Conservation (phyloP, 352 stramenopile genomes). For the Phytophthora meadii region DNA sequence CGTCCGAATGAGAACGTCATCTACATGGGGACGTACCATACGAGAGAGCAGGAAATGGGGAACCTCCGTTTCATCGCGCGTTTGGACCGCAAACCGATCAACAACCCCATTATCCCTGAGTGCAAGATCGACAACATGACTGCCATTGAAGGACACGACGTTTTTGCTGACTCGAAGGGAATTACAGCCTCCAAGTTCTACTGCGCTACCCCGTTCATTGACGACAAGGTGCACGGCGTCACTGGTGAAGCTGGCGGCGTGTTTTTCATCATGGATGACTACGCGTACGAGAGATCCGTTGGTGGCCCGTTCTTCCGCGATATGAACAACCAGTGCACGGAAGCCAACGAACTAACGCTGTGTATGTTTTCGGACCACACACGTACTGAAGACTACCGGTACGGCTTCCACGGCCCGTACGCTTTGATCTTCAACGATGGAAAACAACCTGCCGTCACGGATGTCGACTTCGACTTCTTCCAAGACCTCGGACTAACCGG, state of each 20-base stretch:
- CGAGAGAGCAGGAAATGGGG: conserved; percentile 34
- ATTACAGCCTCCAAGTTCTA: conserved; percentile 54
- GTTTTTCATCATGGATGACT: conserved; percentile 59
- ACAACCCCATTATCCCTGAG: conserved; percentile 36
- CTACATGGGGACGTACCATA: conserved; percentile 71
- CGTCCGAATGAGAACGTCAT: conserved; percentile 56
- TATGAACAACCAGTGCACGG: conserved; percentile 67
- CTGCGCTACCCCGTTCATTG: conserved; percentile 46
- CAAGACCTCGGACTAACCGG: conserved; percentile 48
- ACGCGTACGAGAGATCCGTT: conserved; percentile 57
- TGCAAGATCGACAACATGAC: conserved; percentile 46
- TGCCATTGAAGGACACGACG: conserved; percentile 55
- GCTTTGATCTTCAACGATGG: conserved; percentile 55
- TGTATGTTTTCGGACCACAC: conserved; percentile 75
- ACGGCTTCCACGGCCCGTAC: conserved; percentile 63
- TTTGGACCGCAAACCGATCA: conserved; percentile 41
- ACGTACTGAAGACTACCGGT: conserved; percentile 58
- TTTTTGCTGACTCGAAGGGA: conserved; percentile 42
- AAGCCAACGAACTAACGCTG: conserved; percentile 59
- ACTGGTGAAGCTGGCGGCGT: conserved; percentile 46
- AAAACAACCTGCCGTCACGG: conserved; percentile 22
- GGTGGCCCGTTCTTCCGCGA: conserved; percentile 62
- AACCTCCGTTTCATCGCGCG: conserved; percentile 62
- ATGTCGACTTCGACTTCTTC: conserved; percentile 59
- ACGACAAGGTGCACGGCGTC: conserved; percentile 55